These are phyloP conservation scores for Glycine tomentella DNA, from an alignment of 306 rosid species.

Conservation along the genomic window DNA sequence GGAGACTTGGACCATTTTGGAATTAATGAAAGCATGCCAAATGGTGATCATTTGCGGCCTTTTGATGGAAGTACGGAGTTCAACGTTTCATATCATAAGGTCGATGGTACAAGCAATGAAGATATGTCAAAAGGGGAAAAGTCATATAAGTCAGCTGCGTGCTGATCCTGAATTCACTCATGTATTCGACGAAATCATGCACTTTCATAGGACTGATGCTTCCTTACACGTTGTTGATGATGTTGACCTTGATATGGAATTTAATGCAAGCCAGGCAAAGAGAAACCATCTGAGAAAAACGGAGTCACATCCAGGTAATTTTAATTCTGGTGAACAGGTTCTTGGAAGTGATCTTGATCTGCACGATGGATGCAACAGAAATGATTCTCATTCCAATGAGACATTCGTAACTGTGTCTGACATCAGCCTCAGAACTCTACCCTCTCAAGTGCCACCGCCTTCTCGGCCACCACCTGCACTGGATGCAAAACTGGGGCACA, in stretches of 20 bases:
- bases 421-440: slow-evolving; percentile 63
- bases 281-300: slow-evolving; percentile 54
- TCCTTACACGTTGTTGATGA: slow-evolving; percentile 62
- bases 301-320: slow-evolving; percentile 47
- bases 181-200: slow-evolving; percentile 60
- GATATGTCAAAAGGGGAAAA: slow-evolving; percentile 52
- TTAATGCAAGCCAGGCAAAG: slow-evolving; percentile 56
- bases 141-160: slow-evolving; percentile 53
- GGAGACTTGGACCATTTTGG: slow-evolving; percentile 70
- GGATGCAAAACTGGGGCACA: slow-evolving; percentile 56
- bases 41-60: slow-evolving; percentile 59
- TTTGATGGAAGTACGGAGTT: slow-evolving; percentile 66
- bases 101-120: slow-evolving; percentile 48
- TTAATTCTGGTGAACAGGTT: slow-evolving; percentile 51
- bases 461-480: slow-evolving; percentile 80
- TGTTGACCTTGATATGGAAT: slow-evolving; percentile 61
- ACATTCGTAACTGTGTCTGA: slow-evolving; percentile 52
- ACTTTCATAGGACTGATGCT: slow-evolving; percentile 52
- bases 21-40: slow-evolving; percentile 56
- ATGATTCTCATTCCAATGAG: slow-evolving; percentile 56
- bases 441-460: slow-evolving; percentile 90
- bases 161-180: slow-evolving; percentile 62
- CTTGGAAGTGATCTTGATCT: slow-evolving; percentile 52
- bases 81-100: slow-evolving; percentile 67
- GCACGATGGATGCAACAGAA: slow-evolving; percentile 49